Percentiles rank a stretch among this genome's conserved stretches.
phyloP scores from a whole-genome alignment of 2,329 filamentous ascomycete genomes.

The Thyridium curvatum region DNA sequence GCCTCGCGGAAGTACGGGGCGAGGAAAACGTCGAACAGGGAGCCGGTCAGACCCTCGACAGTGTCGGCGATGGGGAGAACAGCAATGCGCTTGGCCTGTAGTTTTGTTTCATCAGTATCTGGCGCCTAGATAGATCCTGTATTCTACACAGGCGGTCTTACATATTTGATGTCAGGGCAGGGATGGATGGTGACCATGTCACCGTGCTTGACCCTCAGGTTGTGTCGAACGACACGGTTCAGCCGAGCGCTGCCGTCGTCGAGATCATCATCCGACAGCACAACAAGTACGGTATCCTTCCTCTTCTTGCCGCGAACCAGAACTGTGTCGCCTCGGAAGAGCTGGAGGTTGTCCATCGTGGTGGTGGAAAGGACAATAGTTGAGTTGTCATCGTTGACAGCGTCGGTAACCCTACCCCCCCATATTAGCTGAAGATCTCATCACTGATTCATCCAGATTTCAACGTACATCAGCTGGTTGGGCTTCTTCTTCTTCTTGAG shows the following conservation, averaged over 20 bases:
- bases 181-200: constrained; percentile 96
- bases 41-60: constrained; percentile 94
- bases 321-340: constrained; percentile 98
- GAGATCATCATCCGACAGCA: constrained; percentile 93
- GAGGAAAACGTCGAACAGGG: constrained; percentile 97
- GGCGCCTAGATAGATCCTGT: background rate
- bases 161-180: constrained; percentile 99
- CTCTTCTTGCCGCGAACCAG: constrained; percentile 99
- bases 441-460: background rate
- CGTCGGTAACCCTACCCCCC: constrained; percentile 79
- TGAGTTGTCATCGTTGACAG: constrained; percentile 98
- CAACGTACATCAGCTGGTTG: constrained; percentile 83
- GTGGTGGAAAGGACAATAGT: constrained; percentile 97
- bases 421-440: constrained; percentile 11
- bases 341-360: constrained; percentile 96
- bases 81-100: constrained; percentile 93
- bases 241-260: constrained; percentile 96
- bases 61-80: constrained; percentile 98
- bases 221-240: constrained; percentile 98
- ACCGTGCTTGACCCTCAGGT: constrained; percentile 96
- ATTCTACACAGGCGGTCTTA: constrained; percentile 40
- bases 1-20: constrained; percentile 99
- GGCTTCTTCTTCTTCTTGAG: constrained; percentile 99
- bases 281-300: constrained; percentile 97
- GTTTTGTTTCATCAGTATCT: constrained; percentile 8